These are phyloP conservation scores for Aspergillus udagawae DNA, from an alignment of 2,329 filamentous ascomycete species.

Conservation along the genomic window DNA sequence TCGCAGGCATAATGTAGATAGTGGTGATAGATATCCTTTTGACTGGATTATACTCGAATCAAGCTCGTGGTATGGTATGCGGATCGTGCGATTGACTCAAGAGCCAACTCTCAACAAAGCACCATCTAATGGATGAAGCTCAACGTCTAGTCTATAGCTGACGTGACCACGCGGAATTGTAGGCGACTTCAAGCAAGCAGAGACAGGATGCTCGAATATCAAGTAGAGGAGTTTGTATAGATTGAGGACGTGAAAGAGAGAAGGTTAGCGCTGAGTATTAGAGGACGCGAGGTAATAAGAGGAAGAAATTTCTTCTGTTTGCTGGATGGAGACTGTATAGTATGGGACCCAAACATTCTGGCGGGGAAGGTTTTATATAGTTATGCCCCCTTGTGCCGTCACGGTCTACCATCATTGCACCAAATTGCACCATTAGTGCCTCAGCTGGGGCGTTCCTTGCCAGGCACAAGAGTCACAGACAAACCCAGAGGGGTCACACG, in stretches of 20 bases:
- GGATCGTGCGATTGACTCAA: slow-evolving; percentile 5
- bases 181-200: not conserved
- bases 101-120: not conserved
- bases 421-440: slow-evolving; percentile 1
- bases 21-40: slow-evolving; percentile 2
- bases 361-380: slow-evolving; percentile 20
- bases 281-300: not conserved
- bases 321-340: slow-evolving; percentile 2
- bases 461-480: slow-evolving; percentile 9
- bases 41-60: slow-evolving; percentile 1
- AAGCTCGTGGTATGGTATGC: not conserved
- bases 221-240: not conserved
- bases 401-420: slow-evolving; percentile 14
- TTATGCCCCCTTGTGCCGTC: slow-evolving; percentile 8
- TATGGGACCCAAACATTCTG: slow-evolving; percentile 11
- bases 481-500: slow-evolving; percentile 13
- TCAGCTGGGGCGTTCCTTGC: slow-evolving; percentile 1
- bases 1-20: slow-evolving; percentile 27
- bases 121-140: not conserved
- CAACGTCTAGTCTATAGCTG: not conserved
- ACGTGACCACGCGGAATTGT: not conserved
- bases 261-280: not conserved
- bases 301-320: not conserved
- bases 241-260: not conserved
- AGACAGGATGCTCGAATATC: not conserved